phyloP scores from a whole-genome alignment of 257 asterid species.

The Solanum clarkiae region DNA sequence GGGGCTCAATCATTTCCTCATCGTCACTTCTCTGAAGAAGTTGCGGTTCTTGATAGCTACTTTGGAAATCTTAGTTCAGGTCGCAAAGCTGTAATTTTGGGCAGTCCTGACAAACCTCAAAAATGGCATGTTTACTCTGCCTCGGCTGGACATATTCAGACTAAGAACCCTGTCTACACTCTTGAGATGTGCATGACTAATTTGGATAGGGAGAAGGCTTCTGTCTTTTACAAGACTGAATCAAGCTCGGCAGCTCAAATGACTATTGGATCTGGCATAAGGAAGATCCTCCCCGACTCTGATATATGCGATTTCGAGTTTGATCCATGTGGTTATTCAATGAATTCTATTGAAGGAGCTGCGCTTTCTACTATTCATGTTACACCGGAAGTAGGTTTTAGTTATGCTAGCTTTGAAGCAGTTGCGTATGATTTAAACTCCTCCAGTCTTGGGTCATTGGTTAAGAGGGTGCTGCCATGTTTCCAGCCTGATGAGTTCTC shows the following conservation, averaged over 20 bases:
- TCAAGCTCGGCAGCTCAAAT: constrained; percentile 13
- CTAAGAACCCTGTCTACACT: constrained; percentile 11
- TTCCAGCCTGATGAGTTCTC: constrained; percentile 20
- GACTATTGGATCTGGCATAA: constrained; percentile 17
- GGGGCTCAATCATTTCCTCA: constrained; percentile 26
- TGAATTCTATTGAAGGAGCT: constrained; percentile 27
- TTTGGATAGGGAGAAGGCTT: constrained; percentile 19
- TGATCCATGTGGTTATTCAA: constrained; percentile 32
- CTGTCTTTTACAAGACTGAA: constrained; percentile 19
- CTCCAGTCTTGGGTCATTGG: background rate
- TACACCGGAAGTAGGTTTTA: constrained; percentile 31
- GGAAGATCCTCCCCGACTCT: constrained; percentile 22
- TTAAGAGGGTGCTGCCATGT: constrained; percentile 13
- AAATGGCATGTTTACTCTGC: constrained; percentile 32
- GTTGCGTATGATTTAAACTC: constrained; percentile 19
- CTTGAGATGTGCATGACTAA: constrained; percentile 34
- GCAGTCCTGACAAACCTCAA: constrained; percentile 3
- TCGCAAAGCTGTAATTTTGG: constrained; percentile 18
- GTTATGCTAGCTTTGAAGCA: constrained; percentile 34
- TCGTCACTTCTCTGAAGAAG: constrained; percentile 22
- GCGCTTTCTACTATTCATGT: constrained; percentile 24
- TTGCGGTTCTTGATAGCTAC: constrained; percentile 15
- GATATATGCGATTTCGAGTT: constrained; percentile 25
- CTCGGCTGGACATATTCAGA: constrained; percentile 1
- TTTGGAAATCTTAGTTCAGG: constrained; percentile 16